Base-by-base conservation (phyloP, 768 basidiomycete species). In the Tylopilus subfusipes region DNA sequence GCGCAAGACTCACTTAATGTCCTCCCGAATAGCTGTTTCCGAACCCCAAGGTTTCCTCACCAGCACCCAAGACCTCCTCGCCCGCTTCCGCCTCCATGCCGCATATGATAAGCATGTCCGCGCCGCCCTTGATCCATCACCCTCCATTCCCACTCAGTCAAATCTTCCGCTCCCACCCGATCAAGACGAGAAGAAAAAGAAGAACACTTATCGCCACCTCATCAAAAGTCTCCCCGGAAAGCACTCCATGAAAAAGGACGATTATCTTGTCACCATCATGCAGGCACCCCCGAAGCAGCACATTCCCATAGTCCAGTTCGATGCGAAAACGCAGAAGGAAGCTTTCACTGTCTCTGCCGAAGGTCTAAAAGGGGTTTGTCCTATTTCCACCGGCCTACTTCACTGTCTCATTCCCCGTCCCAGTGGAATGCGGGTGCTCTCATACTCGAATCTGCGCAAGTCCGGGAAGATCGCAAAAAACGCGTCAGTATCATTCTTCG, bases 31-130 rank as follows among this genome's bases (percentile, higher is more conserved):
- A 65, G 65, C 50, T 42, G 49, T 57, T 46, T 71, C 73, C 36
- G 78, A 63, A 33, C 68, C 68, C 13, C 68, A 60, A 45, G 60
- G 76, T 25, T 76, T 80, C 68, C 79, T 92, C 48, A 69, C 78
- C 38, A 88, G 89, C 72, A 90, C 90, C 1, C 82, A 92, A 64
- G 90, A 92, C 72, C 82, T 92, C 48, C 77, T 92, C 52, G 75
- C 80, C 42, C 84, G 85, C 56, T 88, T 92, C 63, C 75, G 80
- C 47, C 81, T 92, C 27, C 78, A 84, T 47, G 62, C 83, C 11
- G 83, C 87, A n/a, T 92, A 92, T 67, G 85, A 90, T 73, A 87
- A 84, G 64, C 86, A 91, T 63, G 90, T 91, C 48, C 78, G 84
- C n/a, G 79, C 82, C 12, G 72, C 74, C 63, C 65, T 33, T 59